These are phyloP conservation scores for Acacia pycnantha DNA, from an alignment of 331 rosid genomes.

Conservation along the genomic window DNA sequence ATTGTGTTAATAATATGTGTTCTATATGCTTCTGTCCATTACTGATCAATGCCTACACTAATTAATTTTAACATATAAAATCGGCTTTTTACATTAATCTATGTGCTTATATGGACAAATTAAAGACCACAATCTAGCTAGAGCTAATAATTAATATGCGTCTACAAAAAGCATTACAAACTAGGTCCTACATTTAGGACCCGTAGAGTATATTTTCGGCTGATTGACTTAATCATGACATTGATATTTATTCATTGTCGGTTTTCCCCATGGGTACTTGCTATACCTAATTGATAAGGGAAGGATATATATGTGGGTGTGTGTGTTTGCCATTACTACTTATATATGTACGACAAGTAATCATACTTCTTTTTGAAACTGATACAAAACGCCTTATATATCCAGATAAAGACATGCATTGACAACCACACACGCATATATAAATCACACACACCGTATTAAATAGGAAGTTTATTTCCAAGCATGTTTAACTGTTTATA, in stretches of 20 bases:
- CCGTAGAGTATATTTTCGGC: background rate
- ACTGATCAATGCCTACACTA: background rate
- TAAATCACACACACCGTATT: no score
- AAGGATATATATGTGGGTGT: background rate
- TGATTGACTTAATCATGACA: background rate
- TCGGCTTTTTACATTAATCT: background rate
- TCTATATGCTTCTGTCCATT: background rate
- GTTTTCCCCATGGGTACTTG: background rate
- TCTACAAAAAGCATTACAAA: background rate
- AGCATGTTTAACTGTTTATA: no score
- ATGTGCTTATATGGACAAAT: no score
- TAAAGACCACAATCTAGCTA: no score
- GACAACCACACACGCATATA: background rate
- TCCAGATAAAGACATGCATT: background rate
- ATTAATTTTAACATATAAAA: background rate
- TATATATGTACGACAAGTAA: background rate
- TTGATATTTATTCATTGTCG: background rate
- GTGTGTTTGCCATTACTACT: background rate
- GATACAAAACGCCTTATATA: background rate
- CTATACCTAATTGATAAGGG: background rate
- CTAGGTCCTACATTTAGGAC: no score
- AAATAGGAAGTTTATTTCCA: background rate
- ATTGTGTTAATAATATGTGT: background rate
- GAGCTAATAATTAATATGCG: no score
- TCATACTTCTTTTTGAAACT: background rate